Evolutionary conservation across 2,329 filamentous ascomycete genomes (phyloP).

Genomic region (Hymenoscyphus albidus): DNA sequence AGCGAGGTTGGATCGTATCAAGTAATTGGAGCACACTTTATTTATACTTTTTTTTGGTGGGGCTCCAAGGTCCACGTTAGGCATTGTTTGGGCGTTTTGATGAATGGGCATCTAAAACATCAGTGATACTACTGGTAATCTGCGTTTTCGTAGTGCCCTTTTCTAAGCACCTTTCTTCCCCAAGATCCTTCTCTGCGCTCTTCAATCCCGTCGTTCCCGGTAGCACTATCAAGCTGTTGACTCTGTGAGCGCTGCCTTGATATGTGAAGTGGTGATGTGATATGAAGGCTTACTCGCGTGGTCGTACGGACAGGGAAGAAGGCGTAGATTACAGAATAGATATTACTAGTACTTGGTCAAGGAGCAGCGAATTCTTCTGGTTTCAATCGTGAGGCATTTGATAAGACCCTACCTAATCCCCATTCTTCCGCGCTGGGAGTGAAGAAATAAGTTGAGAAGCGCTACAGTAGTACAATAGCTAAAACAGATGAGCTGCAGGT

Average conservation of each 20-base stretch:
- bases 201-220: too few relatives aligned
- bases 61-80: neutral
- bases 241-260: too few relatives aligned
- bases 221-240: too few relatives aligned
- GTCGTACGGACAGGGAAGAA: too few relatives aligned
- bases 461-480: neutral
- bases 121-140: neutral
- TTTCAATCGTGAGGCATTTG: neutral
- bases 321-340: neutral
- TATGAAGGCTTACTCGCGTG: too few relatives aligned
- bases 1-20: constrained; percentile 41
- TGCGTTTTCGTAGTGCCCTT: neutral
- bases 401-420: neutral
- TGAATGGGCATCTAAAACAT: neutral
- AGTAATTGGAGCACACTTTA: constrained; percentile 15
- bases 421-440: neutral
- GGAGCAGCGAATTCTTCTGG: neutral
- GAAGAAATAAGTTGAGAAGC: neutral
- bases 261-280: too few relatives aligned
- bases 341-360: neutral
- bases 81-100: constrained; percentile 10
- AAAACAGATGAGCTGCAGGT: neutral
- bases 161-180: neutral
- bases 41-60: neutral
- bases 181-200: neutral